phyloP scores from a whole-genome alignment of 2,329 filamentous ascomycete species.

The Bipolaris sorokiniana region DNA sequence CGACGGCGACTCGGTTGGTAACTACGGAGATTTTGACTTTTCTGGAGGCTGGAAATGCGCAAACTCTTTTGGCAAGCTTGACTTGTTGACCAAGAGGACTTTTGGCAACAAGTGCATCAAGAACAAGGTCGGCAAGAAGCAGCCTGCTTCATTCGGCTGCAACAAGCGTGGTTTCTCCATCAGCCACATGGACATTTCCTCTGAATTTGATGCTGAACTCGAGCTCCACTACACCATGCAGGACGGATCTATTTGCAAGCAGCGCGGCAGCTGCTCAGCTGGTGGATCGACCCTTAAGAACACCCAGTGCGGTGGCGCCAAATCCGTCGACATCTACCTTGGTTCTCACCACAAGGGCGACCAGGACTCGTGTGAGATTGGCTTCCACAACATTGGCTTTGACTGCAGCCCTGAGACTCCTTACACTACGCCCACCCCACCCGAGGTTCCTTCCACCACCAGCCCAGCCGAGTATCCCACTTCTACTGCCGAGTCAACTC shows the following conservation, averaged over 20 bases:
- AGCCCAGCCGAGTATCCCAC: constrained; percentile 13
- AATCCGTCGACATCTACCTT: constrained; percentile 72
- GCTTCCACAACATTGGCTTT: constrained; percentile 76
- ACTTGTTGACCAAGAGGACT: constrained; percentile 56
- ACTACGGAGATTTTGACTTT: constrained; percentile 72
- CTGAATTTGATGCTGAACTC: constrained; percentile 77
- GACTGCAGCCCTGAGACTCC: constrained; percentile 62
- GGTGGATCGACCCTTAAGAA: constrained; percentile 76
- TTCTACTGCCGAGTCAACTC: constrained; percentile 16
- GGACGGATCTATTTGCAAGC: constrained; percentile 81
- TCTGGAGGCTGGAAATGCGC: constrained; percentile 72
- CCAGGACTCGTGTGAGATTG: constrained; percentile 69
- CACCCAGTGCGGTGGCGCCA: constrained; percentile 90
- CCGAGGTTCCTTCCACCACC: constrained; percentile 19
- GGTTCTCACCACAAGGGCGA: constrained; percentile 57
- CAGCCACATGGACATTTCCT: constrained; percentile 72
- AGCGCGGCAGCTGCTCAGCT: constrained; percentile 67
- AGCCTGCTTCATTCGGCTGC: constrained; percentile 71
- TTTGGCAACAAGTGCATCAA: constrained; percentile 53
- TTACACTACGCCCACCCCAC: constrained; percentile 31
- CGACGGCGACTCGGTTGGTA: constrained; percentile 56
- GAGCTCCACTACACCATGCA: constrained; percentile 89
- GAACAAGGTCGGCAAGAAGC: constrained; percentile 57
- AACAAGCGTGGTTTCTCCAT: constrained; percentile 71
- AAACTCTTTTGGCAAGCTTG: constrained; percentile 66